Conservation (phyloP, 179 eudicot species). For the Heliamphora pulchella region DNA sequence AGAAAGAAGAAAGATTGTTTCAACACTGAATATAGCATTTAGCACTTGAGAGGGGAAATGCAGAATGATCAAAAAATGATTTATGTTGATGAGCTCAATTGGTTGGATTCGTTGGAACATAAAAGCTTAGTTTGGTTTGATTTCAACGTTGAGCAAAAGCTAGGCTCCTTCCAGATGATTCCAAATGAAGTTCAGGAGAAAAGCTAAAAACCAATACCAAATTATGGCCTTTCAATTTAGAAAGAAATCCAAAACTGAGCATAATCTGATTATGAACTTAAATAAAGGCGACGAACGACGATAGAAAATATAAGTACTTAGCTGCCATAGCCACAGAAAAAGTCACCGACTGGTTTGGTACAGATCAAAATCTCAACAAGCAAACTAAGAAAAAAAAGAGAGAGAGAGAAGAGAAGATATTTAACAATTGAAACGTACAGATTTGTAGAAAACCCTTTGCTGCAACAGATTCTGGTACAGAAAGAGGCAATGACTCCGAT, state of each 20-base stretch:
- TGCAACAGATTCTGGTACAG: conserved; percentile 60
- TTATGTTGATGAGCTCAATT: too few relatives aligned
- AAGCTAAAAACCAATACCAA: conserved; percentile 1
- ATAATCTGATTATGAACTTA: background rate
- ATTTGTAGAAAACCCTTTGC: conserved; percentile 66
- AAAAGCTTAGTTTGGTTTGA: too few relatives aligned
- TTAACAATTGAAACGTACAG: conserved; percentile 36
- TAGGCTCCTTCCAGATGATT: background rate
- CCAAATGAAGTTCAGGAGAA: background rate
- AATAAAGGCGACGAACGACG: background rate
- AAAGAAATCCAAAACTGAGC: background rate
- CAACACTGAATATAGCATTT: background rate
- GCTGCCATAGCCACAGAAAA: background rate
- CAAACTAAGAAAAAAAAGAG: background rate
- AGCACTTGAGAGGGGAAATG: too few relatives aligned
- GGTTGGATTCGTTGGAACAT: too few relatives aligned
- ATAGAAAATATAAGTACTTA: background rate
- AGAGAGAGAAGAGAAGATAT: background rate
- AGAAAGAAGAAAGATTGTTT: background rate
- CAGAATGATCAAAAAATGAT: too few relatives aligned
- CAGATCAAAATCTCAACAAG: background rate
- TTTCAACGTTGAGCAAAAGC: background rate
- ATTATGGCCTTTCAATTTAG: background rate
- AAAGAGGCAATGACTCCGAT: conserved; percentile 57
- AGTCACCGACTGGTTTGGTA: background rate